A percentile compares a stretch with the other conserved stretches of the same genome.
These are phyloP conservation scores for Fusarium equiseti DNA, from an alignment of 2,329 filamentous ascomycete genomes.

Conservation along the genomic window DNA sequence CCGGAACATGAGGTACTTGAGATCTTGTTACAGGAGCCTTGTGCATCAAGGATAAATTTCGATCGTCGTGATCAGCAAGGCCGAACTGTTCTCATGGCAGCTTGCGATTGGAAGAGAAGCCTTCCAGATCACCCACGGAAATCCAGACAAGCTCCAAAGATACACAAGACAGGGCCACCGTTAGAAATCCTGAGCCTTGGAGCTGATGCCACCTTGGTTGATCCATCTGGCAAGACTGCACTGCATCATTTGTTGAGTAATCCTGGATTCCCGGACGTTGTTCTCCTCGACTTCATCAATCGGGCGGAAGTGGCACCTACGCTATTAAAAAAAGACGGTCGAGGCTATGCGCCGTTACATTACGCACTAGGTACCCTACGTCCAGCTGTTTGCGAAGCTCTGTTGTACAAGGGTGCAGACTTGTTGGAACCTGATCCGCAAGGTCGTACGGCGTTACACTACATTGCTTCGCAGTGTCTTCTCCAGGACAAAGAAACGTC, in stretches of 20 bases:
- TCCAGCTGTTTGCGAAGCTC: constrained; percentile 26
- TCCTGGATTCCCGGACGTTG: constrained; percentile 6
- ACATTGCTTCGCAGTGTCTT: constrained; percentile 34
- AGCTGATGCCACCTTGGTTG: constrained; percentile 26
- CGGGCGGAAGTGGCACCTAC: constrained; percentile 23
- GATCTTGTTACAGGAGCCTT: constrained; percentile 28
- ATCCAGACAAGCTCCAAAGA: not conserved
- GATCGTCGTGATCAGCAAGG: constrained; percentile 33
- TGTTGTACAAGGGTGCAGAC: constrained; percentile 32
- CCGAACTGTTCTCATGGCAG: constrained; percentile 37
- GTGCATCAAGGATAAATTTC: constrained; percentile 35
- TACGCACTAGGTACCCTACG: constrained; percentile 27
- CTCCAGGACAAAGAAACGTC: not conserved
- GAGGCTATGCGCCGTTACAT: constrained; percentile 30
- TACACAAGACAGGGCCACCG: not conserved
- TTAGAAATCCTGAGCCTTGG: constrained; percentile 31
- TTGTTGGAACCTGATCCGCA: constrained; percentile 23
- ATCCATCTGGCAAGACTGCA: constrained; percentile 35
- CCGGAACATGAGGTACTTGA: not conserved
- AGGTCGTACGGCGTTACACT: constrained; percentile 32
- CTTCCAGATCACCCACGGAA: not conserved
- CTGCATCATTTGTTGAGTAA: constrained; percentile 41
- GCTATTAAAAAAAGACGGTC: constrained; percentile 8
- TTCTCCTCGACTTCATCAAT: constrained; percentile 31
- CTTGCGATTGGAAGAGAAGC: constrained; percentile 17